phyloP scores from a whole-genome alignment of 768 basidiomycete species.

The Tulasnella sp. region DNA sequence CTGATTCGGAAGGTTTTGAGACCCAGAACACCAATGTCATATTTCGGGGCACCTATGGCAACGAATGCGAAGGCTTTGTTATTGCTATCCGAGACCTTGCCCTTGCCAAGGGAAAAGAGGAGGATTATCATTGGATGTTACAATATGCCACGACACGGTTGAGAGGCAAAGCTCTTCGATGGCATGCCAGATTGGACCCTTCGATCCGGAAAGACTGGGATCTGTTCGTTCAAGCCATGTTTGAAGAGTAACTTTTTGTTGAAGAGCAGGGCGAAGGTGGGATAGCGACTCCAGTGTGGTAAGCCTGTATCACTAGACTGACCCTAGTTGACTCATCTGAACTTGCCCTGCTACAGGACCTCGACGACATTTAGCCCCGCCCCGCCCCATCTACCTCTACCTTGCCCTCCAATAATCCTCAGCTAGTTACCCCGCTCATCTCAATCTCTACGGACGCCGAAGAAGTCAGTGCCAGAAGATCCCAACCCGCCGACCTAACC shows the following conservation, averaged over 20 bases:
- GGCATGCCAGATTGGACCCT: neutral
- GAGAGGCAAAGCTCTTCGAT: neutral
- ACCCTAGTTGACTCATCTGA: neutral
- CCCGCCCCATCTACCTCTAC: neutral
- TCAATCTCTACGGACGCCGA: too few species aligned
- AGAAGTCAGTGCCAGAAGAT: neutral
- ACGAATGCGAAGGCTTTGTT: neutral
- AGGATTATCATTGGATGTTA: neutral
- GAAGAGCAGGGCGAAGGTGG: neutral
- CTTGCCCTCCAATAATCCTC: neutral
- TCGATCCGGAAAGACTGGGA: neutral
- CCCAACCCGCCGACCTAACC: too few species aligned
- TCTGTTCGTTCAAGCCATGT: neutral
- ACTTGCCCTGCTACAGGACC: neutral
- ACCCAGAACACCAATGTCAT: neutral
- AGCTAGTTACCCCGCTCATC: neutral
- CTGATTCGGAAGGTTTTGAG: too few species aligned
- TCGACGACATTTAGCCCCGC: neutral
- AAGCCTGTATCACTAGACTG: neutral
- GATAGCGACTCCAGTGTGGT: neutral
- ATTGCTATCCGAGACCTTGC: neutral
- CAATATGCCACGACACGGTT: neutral
- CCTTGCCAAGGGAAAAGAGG: neutral
- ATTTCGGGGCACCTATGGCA: neutral
- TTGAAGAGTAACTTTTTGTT: neutral